Base-by-base conservation (phyloP, 805 yeast genomes). In the Myxozyma melibiosi region DNA sequence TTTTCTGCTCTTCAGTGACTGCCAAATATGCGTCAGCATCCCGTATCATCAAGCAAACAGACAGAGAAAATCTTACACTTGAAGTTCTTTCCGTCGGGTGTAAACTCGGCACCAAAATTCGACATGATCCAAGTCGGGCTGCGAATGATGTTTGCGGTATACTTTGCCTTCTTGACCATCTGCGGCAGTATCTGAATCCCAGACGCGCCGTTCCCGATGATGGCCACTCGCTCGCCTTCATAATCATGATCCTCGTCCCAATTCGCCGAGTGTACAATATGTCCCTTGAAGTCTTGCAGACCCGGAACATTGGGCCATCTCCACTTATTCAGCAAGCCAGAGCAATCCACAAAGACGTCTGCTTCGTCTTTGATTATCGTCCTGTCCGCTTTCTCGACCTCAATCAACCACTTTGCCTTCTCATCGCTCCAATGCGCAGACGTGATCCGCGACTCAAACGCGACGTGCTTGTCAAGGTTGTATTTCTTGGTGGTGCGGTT, bases 121-220 rank as follows among this genome's bases (percentile, higher is more conserved):
- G 43, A 14, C 55, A 51, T 43, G 39, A 49, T 50, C 58, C 61
- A 57, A 46, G 64, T 67, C 42, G 51, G 61, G 25, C 55, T 62
- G 52, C 62, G 57, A 18, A 56, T 60, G 35, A 35, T 55, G 53
- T 53, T 60, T 58, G 65, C 67, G 38, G 55, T 50, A n/a, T 55
- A 59, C 51, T 57, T 58, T 1, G 67, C 71, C 18, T 58, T 55
- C 18, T 54, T 47, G 7, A 51, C 64, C 9, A 70, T 53, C 35
- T 60, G 60, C 3, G 72, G 72, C 20, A 68, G 43, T 14, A 69
- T 53, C 58, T 71, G 73, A 14, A 70, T 66, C 7, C 72, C 76
- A n/a, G 74, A 69, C 3, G 76, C 64, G 6, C 74, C 73, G 45
- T 65, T 68, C 1, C 78, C 77, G n/a, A 74, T 63, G 1, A 73